Evolutionary conservation across 192 early-diverging fungal genomes (phyloP).

Genomic region (Radiomyces spectabilis): DNA sequence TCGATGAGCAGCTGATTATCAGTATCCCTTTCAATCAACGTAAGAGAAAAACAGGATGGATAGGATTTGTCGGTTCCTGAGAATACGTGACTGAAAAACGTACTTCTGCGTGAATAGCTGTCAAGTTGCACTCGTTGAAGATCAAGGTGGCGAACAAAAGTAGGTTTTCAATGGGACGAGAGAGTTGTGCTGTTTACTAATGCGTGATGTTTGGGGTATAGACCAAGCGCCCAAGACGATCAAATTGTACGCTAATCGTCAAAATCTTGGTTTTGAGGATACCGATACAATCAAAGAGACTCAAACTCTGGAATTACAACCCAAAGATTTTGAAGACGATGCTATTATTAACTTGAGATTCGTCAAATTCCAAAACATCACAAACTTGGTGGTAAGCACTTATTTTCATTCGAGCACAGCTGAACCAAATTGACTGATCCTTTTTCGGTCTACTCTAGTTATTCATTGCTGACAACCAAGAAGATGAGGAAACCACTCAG

Average conservation of each 20-base stretch:
- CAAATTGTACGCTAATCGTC: conserved; percentile 79
- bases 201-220: conserved; percentile 1
- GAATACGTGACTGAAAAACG: too few relatives aligned
- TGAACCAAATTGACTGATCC: not conserved
- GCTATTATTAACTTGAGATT: conserved; percentile 75
- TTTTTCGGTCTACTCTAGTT: conserved; percentile 28
- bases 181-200: too few relatives aligned
- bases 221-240: conserved; percentile 82
- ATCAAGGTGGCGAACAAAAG: conserved; percentile 31
- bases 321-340: conserved; percentile 59
- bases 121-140: conserved; percentile 54
- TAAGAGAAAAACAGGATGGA: conserved; percentile 3
- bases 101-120: too few relatives aligned
- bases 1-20: conserved; percentile 92
- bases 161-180: not conserved
- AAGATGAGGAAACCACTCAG: conserved; percentile 73
- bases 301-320: conserved; percentile 66
- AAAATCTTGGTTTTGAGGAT: conserved; percentile 83
- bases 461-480: conserved; percentile 85
- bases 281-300: conserved; percentile 66
- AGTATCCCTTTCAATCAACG: conserved; percentile 82
- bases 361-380: conserved; percentile 91
- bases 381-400: conserved; percentile 55
- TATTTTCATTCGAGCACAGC: not conserved
- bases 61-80: too few relatives aligned